phyloP scores from a whole-genome alignment of 257 asterid species.

The Przewalskia tangutica region DNA sequence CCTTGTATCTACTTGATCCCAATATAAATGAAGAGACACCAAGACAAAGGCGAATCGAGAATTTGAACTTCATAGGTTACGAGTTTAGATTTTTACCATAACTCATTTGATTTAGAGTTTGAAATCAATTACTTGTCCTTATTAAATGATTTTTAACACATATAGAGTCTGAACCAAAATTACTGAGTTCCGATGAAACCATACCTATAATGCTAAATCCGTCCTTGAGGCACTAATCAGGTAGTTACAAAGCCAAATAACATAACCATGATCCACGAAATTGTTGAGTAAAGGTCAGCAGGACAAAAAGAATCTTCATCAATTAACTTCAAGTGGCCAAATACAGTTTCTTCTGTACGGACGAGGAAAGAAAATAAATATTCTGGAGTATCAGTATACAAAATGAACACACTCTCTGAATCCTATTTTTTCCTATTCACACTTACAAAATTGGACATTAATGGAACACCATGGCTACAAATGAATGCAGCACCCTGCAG shows the following conservation, averaged over 20 bases:
- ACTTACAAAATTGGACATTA: conserved; percentile 3
- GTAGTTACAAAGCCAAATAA: not conserved
- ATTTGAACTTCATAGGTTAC: no score
- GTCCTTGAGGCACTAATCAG: not conserved
- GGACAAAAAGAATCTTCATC: not conserved
- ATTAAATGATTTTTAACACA: not conserved
- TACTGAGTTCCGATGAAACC: not conserved
- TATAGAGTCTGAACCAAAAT: not conserved
- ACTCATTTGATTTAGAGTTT: no score
- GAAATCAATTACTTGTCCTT: not conserved
- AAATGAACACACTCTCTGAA: not conserved
- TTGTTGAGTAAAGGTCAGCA: not conserved
- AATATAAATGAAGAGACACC: no score
- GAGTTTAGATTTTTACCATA: no score
- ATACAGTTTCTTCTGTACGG: not conserved
- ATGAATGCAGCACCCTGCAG: not conserved
- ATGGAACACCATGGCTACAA: not conserved
- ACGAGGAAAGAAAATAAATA: not conserved
- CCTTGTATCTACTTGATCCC: no score
- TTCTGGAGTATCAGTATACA: not conserved
- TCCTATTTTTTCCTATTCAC: conserved; percentile 3
- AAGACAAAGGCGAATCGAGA: no score
- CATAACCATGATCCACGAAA: not conserved
- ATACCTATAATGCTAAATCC: not conserved
- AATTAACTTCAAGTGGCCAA: not conserved